Conservation (phyloP, 192 early-diverging fungal species). For the Rhizophagus prolifer region DNA sequence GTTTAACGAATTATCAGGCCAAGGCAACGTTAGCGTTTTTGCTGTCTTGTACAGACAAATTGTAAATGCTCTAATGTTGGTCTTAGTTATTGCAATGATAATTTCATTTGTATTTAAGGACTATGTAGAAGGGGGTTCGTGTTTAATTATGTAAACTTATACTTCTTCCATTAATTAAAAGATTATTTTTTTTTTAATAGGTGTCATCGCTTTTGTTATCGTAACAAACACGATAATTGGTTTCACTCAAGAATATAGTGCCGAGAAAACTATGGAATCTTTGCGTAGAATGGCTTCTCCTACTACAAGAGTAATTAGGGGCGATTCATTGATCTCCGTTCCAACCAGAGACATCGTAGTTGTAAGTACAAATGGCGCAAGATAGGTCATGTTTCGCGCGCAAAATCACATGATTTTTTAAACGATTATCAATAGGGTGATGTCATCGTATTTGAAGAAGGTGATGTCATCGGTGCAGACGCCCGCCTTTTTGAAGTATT, state of each 20-base stretch:
- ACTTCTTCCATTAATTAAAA: too few relatives aligned
- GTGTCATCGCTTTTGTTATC: conserved; percentile 78
- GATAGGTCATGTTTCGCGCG: too few relatives aligned
- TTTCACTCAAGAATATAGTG: conserved; percentile 90
- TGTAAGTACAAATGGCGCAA: too few relatives aligned
- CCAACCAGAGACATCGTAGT: conserved; percentile 81
- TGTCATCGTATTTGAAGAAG: conserved; percentile 86
- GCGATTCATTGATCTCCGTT: conserved; percentile 68
- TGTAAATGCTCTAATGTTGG: conserved; percentile 64
- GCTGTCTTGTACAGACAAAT: conserved; percentile 65
- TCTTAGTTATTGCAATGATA: conserved; percentile 62
- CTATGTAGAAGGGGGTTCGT: conserved; percentile 62
- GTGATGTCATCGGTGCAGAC: conserved; percentile 93
- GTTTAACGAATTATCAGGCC: conserved; percentile 65
- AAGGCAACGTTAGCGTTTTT: conserved; percentile 62
- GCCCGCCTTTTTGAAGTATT: conserved; percentile 79
- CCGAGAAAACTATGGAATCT: conserved; percentile 93
- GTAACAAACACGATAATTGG: conserved; percentile 86
- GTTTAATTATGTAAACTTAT: background rate
- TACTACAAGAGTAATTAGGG: conserved; percentile 84
- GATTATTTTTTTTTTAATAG: too few relatives aligned
- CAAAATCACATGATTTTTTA: too few relatives aligned
- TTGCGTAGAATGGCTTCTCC: too few relatives aligned
- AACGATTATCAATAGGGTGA: conserved; percentile 66
- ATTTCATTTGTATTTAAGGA: conserved; percentile 67